phyloP scores from a whole-genome alignment of 257 asterid species.

The Orobanche coerulescens region DNA sequence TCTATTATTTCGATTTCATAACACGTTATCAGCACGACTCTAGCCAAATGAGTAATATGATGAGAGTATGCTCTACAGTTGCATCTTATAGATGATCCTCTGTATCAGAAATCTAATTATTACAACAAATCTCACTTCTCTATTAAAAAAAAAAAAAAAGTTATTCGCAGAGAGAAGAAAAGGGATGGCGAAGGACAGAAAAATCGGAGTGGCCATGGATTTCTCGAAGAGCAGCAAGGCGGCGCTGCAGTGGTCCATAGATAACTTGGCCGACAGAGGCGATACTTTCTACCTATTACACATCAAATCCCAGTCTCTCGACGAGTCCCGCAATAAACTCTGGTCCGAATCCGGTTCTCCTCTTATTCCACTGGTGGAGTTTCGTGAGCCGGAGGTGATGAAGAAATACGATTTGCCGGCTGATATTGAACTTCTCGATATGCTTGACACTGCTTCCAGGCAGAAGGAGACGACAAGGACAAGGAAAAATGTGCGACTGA shows the following conservation, averaged over 20 bases:
- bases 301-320: conserved; percentile 28
- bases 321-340: conserved; percentile 37
- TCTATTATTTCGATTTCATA: too few species aligned
- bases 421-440: conserved; percentile 73
- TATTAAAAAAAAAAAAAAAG: too few species aligned
- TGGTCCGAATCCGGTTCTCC: conserved; percentile 69
- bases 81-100: too few species aligned
- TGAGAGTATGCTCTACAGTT: too few species aligned
- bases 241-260: conserved; percentile 68
- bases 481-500: too few species aligned
- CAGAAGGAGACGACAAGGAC: too few species aligned
- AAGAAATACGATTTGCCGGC: conserved; percentile 47
- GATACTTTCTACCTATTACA: conserved; percentile 53
- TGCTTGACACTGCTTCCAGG: conserved; percentile 38
- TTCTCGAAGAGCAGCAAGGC: conserved; percentile 72
- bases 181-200: conserved; percentile 63
- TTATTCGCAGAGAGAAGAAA: neutral
- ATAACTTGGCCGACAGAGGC: conserved; percentile 63
- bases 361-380: conserved; percentile 31
- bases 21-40: too few species aligned
- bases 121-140: too few species aligned
- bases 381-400: conserved; percentile 62
- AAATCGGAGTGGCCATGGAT: conserved; percentile 55
- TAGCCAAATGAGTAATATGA: too few species aligned
- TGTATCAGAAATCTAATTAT: too few species aligned